These are phyloP conservation scores for Escovopsis sp. DNA, from an alignment of 2,329 filamentous ascomycete species.

Conservation along the genomic window DNA sequence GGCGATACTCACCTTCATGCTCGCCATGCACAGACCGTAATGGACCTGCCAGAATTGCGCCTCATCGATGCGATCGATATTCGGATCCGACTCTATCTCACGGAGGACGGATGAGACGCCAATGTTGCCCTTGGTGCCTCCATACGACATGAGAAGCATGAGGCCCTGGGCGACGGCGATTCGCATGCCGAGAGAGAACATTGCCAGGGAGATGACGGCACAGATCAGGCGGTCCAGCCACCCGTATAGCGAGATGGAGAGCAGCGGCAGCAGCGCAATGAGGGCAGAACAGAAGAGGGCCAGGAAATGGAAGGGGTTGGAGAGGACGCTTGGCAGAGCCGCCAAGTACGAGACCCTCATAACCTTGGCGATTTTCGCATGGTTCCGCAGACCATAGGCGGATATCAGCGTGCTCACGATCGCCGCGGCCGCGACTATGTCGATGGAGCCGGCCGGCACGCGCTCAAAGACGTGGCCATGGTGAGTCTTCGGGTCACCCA, in stretches of 20 bases:
- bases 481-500: conserved; percentile 51
- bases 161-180: conserved; percentile 75
- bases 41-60: conserved; percentile 98
- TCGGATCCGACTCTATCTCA: conserved; percentile 70
- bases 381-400: conserved; percentile 76
- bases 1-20: conserved; percentile 62
- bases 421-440: conserved; percentile 67
- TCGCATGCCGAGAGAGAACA: conserved; percentile 76
- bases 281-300: conserved; percentile 76
- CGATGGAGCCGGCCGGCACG: conserved; percentile 61
- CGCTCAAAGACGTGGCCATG: conserved; percentile 50
- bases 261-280: conserved; percentile 65
- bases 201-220: conserved; percentile 64
- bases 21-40: conserved; percentile 92
- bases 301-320: conserved; percentile 89
- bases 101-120: conserved; percentile 60
- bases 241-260: conserved; percentile 66
- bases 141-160: conserved; percentile 92
- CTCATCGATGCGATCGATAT: conserved; percentile 66
- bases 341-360: conserved; percentile 78
- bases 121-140: conserved; percentile 21
- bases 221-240: conserved; percentile 77
- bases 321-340: conserved; percentile 70
- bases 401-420: conserved; percentile 74
- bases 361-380: conserved; percentile 79